These are phyloP conservation scores for Achaetomium macrosporum DNA, from an alignment of 2,329 filamentous ascomycete species.

Conservation along the genomic window DNA sequence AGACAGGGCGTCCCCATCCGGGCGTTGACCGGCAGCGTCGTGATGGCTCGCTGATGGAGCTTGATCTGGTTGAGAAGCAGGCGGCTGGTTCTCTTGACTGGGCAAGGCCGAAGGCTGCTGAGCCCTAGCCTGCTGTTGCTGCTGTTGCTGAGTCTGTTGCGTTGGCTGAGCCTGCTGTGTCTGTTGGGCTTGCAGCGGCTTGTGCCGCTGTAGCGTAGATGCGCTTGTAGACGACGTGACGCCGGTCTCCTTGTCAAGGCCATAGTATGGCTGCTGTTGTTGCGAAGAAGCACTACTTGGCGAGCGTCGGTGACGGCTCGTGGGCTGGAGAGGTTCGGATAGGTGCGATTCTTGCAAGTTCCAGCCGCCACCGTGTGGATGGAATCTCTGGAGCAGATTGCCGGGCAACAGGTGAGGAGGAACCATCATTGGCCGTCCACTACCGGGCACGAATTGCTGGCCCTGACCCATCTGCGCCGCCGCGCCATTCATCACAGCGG, in stretches of 20 bases:
- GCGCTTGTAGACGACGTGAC: slow-evolving; percentile 15
- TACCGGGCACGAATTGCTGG: slow-evolving; percentile 5
- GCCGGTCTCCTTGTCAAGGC: slow-evolving; percentile 49
- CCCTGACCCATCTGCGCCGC: slow-evolving; percentile 9
- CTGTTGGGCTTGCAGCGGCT: slow-evolving; percentile 35
- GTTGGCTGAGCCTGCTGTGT: neutral
- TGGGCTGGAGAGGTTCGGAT: slow-evolving; percentile 42
- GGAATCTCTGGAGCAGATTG: slow-evolving; percentile 38
- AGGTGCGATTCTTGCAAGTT: slow-evolving; percentile 51
- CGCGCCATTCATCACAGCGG: slow-evolving; percentile 12
- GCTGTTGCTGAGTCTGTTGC: slow-evolving; percentile 3
- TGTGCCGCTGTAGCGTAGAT: slow-evolving; percentile 32
- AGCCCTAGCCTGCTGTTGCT: slow-evolving; percentile 7
- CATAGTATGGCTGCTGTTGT: slow-evolving; percentile 31
- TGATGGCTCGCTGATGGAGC: slow-evolving; percentile 6
- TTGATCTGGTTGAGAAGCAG: slow-evolving; percentile 10
- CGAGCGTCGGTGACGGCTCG: slow-evolving; percentile 33
- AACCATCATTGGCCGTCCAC: slow-evolving; percentile 12
- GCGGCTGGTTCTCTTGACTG: slow-evolving; percentile 1
- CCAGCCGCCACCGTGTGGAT: slow-evolving; percentile 43
- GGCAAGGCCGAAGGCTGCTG: slow-evolving; percentile 4
- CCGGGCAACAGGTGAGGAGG: slow-evolving; percentile 22
- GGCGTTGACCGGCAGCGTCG: slow-evolving; percentile 4
- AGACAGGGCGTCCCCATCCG: slow-evolving; percentile 26
- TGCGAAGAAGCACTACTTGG: slow-evolving; percentile 28